Conservation (phyloP, 129 eudicot species). For the Helichrysum umbraculigerum region DNA sequence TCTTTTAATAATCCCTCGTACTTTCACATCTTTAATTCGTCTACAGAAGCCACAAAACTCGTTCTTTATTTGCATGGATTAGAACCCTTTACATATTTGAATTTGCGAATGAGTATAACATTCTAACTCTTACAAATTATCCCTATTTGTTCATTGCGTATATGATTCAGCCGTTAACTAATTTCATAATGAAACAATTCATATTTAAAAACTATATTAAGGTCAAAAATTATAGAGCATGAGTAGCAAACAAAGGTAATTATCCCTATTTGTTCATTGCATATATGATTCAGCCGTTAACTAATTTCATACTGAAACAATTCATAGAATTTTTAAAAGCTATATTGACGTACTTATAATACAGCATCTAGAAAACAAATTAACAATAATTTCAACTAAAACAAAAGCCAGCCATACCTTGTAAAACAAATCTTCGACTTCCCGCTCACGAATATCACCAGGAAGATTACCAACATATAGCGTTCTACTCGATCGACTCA, state of each 20-base stretch:
- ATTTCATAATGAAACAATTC: background rate
- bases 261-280: too few species aligned
- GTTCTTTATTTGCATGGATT: background rate
- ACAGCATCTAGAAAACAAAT: too few species aligned
- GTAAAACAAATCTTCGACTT: conserved; percentile 86
- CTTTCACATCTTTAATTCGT: background rate
- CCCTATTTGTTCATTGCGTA: background rate
- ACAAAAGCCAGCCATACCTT: conserved; percentile 47
- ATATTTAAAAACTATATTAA: too few species aligned
- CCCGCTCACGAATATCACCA: conserved; percentile 95
- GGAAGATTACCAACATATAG: conserved; percentile 92
- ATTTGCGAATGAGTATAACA: too few species aligned
- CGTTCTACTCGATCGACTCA: conserved; percentile 70
- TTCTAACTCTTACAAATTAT: background rate
- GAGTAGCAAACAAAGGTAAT: too few species aligned
- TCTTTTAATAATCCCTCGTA: background rate
- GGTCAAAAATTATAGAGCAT: too few species aligned
- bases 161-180: background rate
- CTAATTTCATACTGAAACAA: background rate
- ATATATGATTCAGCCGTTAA: background rate
- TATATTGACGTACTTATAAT: too few species aligned
- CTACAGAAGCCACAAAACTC: background rate
- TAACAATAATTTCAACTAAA: background rate
- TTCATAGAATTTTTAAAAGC: too few species aligned
- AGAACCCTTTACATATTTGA: background rate